These are phyloP conservation scores for Boletus vermiculosoides DNA, from an alignment of 768 basidiomycete genomes.

Conservation along the genomic window DNA sequence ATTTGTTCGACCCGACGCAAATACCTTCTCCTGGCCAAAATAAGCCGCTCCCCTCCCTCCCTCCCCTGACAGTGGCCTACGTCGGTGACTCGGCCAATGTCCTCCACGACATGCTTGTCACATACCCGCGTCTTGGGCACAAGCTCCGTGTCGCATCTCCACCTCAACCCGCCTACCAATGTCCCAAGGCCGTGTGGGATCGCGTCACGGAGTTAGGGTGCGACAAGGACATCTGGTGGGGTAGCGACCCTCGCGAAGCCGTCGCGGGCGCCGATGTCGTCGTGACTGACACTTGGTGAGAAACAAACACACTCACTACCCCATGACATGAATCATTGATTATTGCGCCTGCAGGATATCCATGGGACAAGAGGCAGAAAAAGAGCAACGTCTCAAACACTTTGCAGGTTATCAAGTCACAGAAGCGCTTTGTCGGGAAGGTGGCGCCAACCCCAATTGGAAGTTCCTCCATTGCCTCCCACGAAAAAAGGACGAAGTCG, in stretches of 20 bases:
- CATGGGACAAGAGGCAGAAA: constrained; percentile 98
- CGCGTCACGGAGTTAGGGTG: constrained; percentile 74
- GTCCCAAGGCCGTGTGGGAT: constrained; percentile 74
- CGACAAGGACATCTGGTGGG: constrained; percentile 73
- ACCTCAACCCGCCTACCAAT: constrained; percentile 54
- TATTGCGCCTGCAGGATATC: constrained; percentile 72
- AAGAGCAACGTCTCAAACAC: constrained; percentile 77
- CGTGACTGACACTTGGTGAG: constrained; percentile 94
- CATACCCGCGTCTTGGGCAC: constrained; percentile 89
- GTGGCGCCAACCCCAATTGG: constrained; percentile 85
- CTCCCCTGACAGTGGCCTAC: constrained; percentile 86
- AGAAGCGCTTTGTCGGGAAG: constrained; percentile 75
- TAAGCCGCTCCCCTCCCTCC: constrained; percentile 50
- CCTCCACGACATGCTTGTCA: constrained; percentile 95
- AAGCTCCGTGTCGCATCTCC: constrained; percentile 84
- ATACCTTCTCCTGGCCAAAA: constrained; percentile 12
- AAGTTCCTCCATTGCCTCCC: constrained; percentile 97
- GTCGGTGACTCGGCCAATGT: constrained; percentile 96
- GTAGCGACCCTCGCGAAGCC: constrained; percentile 78
- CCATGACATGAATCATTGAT: background rate
- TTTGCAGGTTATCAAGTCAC: constrained; percentile 96
- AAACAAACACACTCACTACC: background rate
- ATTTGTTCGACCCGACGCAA: constrained; percentile 44
- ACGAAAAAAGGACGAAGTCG: constrained; percentile 88
- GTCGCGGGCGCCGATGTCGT: constrained; percentile 91